Evolutionary conservation across 2,329 filamentous ascomycete genomes (phyloP).

Genomic region (Iodosphaeria phyllophila): DNA sequence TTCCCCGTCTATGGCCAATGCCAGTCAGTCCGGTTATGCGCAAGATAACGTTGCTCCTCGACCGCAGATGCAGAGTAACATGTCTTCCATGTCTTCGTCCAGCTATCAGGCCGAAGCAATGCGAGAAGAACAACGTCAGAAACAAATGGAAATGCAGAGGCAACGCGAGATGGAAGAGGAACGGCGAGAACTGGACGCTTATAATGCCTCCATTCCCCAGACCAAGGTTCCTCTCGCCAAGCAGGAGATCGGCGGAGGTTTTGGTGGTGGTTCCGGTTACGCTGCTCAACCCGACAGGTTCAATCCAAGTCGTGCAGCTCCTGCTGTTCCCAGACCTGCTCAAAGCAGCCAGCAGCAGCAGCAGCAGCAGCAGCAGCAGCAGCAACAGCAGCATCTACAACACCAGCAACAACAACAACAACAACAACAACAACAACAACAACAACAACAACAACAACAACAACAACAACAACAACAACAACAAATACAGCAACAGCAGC

Average conservation of each 20-base stretch:
- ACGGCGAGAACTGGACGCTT: constrained; percentile 64
- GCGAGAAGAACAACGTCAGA: constrained; percentile 40
- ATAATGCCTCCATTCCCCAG: constrained; percentile 79
- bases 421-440: no score
- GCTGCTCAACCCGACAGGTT: constrained; percentile 43
- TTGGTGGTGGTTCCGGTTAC: constrained; percentile 34
- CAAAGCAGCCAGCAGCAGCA: no score
- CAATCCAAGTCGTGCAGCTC: constrained; percentile 71
- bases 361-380: no score
- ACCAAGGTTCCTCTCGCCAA: constrained; percentile 64
- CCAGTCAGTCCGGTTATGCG: constrained; percentile 24
- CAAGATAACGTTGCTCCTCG: no score
- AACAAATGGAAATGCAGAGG: constrained; percentile 40
- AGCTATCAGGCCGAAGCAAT: constrained; percentile 29
- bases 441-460: no score
- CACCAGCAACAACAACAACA: no score
- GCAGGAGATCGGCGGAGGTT: constrained; percentile 73
- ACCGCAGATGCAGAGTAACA: constrained; percentile 38
- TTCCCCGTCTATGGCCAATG: constrained; percentile 17
- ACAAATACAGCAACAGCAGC: no score
- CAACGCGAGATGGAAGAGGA: constrained; percentile 44
- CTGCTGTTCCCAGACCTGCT: constrained; percentile 49
- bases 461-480: no score
- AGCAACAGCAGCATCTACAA: no score
- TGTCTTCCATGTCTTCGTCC: no score